phyloP scores from a whole-genome alignment of 139 green algal genomes.

The Diplosphaera chodatii region DNA sequence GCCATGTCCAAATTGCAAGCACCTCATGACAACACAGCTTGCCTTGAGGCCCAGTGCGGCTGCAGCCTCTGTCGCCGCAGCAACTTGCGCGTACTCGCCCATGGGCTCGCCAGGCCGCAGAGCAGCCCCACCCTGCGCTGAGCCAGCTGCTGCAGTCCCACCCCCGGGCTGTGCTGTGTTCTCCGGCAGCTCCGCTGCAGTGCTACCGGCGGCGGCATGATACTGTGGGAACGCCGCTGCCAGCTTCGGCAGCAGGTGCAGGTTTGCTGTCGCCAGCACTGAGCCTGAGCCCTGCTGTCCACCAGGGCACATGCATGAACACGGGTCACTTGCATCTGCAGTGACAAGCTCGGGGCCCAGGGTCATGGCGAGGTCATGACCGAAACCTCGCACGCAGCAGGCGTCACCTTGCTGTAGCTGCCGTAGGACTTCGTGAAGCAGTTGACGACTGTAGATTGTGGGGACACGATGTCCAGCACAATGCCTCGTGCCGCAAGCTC shows the following conservation, averaged over 20 bases:
- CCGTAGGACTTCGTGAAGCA: slow-evolving; percentile 81
- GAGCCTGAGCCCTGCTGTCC: slow-evolving; percentile 58
- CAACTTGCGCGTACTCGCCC: background rate
- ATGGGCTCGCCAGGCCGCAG: background rate
- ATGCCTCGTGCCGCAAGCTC: slow-evolving; percentile 31
- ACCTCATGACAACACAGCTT: too few relatives aligned
- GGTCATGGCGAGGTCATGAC: too few relatives aligned
- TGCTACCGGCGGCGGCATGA: background rate
- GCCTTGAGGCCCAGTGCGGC: background rate
- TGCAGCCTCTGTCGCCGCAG: background rate
- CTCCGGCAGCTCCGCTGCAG: background rate
- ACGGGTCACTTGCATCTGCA: too few relatives aligned
- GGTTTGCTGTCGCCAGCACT: slow-evolving; percentile 35
- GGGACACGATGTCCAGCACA: slow-evolving; percentile 55
- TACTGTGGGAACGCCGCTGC: background rate
- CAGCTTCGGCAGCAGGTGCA: slow-evolving; percentile 2
- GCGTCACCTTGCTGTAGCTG: slow-evolving; percentile 41
- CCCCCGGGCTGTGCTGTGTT: too few relatives aligned
- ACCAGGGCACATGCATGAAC: too few relatives aligned
- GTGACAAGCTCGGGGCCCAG: too few relatives aligned
- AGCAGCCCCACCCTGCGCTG: too few relatives aligned
- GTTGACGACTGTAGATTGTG: slow-evolving; percentile 28
- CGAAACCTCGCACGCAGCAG: too few relatives aligned
- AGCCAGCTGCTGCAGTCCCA: too few relatives aligned
- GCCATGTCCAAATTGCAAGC: too few relatives aligned